Evolutionary conservation across 2,329 filamentous ascomycete species (phyloP).

Genomic region (Phaeosphaeriaceae sp.): DNA sequence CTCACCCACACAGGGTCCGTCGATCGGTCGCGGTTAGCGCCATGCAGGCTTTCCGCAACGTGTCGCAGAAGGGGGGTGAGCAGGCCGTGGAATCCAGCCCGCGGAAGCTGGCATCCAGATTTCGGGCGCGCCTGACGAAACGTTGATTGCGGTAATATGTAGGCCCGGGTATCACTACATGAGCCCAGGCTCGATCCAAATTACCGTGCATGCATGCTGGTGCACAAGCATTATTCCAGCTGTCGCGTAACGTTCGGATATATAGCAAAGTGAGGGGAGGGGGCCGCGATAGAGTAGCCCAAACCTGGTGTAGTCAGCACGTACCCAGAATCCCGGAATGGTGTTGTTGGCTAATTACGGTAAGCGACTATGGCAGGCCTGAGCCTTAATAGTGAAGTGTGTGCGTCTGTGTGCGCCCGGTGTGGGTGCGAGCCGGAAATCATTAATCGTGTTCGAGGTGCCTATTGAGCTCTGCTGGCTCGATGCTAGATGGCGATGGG

Average conservation of each 20-base stretch:
- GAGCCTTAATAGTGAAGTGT: background rate
- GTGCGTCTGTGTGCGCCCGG: background rate
- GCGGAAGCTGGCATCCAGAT: conserved; percentile 26
- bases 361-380: background rate
- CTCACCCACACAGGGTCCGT: conserved; percentile 21
- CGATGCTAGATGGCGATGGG: background rate
- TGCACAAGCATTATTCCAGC: conserved; percentile 27
- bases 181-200: conserved; percentile 20
- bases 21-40: conserved; percentile 38
- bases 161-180: conserved; percentile 18
- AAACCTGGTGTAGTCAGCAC: conserved; percentile 13
- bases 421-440: background rate
- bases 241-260: conserved; percentile 34
- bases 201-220: conserved; percentile 28
- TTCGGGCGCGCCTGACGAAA: conserved; percentile 32
- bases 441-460: background rate
- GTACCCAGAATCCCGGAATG: conserved; percentile 8
- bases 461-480: background rate
- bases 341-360: conserved; percentile 18
- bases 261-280: conserved; percentile 12
- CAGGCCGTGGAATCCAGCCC: conserved; percentile 14
- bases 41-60: conserved; percentile 31
- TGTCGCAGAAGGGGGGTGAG: conserved; percentile 17
- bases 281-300: conserved; percentile 10
- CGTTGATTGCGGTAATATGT: conserved; percentile 33